Percentiles rank a stretch among this genome's conserved stretches.
Evolutionary conservation across 116 monocot genomes (phyloP).

Genomic region (Papilionanthe hybrid): DNA sequence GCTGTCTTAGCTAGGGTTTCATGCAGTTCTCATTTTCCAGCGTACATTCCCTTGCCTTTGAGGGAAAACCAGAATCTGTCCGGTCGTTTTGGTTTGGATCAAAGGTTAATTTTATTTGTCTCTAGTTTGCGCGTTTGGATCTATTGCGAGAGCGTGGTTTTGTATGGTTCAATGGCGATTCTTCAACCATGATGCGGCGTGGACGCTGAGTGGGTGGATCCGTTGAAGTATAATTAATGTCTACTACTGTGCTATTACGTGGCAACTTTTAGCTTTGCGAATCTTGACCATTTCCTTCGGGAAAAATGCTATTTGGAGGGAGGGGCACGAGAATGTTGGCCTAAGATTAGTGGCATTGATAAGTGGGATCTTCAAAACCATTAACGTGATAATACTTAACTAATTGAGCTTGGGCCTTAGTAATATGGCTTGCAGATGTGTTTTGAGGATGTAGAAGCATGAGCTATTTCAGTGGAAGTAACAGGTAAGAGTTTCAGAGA

Average conservation of each 20-base stretch:
- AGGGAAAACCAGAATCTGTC: not conserved
- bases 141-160: not conserved
- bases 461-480: not conserved
- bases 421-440: not conserved
- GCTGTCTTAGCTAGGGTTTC: not conserved
- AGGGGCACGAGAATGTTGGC: not conserved
- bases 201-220: not conserved
- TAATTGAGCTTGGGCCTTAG: not conserved
- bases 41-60: not conserved
- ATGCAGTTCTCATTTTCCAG: not conserved
- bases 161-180: not conserved
- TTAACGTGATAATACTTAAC: not conserved
- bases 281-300: not conserved
- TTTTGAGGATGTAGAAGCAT: not conserved
- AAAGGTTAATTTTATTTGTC: not conserved
- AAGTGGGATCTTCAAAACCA: not conserved
- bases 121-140: not conserved
- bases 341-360: not conserved
- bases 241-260: not conserved
- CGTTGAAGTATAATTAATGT: not conserved
- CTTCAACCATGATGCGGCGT: not conserved
- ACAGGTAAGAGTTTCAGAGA: not conserved
- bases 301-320: not conserved
- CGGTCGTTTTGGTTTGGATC: not conserved
- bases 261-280: not conserved